Evolutionary conservation across 768 basidiomycete species (phyloP).

Genomic region (Lyophyllum semitale): DNA sequence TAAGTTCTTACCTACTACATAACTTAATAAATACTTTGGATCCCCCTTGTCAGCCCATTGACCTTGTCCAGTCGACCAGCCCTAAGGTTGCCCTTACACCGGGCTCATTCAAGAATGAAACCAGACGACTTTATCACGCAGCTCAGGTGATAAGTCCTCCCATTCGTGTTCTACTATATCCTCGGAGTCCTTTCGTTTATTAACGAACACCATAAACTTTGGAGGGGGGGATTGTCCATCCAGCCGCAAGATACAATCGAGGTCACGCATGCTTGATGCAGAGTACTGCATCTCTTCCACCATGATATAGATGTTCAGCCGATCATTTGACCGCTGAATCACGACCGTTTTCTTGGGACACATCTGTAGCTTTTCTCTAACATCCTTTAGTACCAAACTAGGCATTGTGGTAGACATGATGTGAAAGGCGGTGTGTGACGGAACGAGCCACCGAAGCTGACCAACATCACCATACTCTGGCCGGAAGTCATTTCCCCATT

Average conservation of each 20-base stretch:
- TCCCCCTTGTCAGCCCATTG: too few relatives aligned
- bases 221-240: neutral
- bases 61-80: too few relatives aligned
- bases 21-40: too few relatives aligned
- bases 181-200: slow-evolving; percentile 5
- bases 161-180: neutral
- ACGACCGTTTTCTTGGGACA: neutral
- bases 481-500: slow-evolving; percentile 32
- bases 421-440: slow-evolving; percentile 15
- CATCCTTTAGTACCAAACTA: slow-evolving; percentile 9
- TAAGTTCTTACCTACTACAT: too few relatives aligned
- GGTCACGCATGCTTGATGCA: neutral
- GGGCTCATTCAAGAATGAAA: slow-evolving; percentile 20
- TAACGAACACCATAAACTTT: slow-evolving; percentile 8
- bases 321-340: slow-evolving; percentile 10
- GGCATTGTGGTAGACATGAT: slow-evolving; percentile 24
- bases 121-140: slow-evolving; percentile 10
- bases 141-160: neutral
- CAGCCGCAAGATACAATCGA: neutral
- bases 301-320: slow-evolving; percentile 6
- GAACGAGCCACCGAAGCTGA: slow-evolving; percentile 10
- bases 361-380: slow-evolving; percentile 11
- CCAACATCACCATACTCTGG: slow-evolving; percentile 27
- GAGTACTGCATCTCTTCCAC: too few relatives aligned
- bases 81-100: too few relatives aligned